These are phyloP conservation scores for Glaciozyma martinii DNA, from an alignment of 768 basidiomycete species.

Conservation along the genomic window DNA sequence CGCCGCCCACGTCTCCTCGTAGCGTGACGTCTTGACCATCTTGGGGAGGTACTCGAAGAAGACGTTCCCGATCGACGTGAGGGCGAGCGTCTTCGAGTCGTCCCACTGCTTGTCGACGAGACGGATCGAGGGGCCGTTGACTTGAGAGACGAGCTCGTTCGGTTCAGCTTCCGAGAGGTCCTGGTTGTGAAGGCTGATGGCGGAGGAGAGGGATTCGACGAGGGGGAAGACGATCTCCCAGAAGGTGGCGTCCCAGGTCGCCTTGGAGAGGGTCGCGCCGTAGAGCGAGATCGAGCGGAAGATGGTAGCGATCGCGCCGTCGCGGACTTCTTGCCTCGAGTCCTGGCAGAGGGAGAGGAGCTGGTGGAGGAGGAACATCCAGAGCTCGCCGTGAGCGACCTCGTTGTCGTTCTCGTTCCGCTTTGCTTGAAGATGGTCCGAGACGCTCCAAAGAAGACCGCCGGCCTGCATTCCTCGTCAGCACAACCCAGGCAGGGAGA, in stretches of 20 bases:
- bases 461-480: constrained; percentile 47
- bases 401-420: constrained; percentile 48
- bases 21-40: constrained; percentile 63
- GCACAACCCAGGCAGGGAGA: too few species aligned
- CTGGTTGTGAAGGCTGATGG: constrained; percentile 46
- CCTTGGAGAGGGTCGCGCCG: constrained; percentile 68
- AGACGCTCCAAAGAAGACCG: constrained; percentile 88
- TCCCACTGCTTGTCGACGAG: constrained; percentile 55
- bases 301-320: constrained; percentile 88
- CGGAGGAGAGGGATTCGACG: constrained; percentile 49
- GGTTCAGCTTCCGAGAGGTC: constrained; percentile 38
- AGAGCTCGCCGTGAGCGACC: constrained; percentile 71
- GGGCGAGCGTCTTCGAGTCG: constrained; percentile 75
- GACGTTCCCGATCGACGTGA: constrained; percentile 74
- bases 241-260: constrained; percentile 84
- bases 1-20: constrained; percentile 60
- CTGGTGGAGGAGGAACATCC: constrained; percentile 83
- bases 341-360: constrained; percentile 76
- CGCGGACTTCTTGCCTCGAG: constrained; percentile 72
- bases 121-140: constrained; percentile 19
- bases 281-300: constrained; percentile 92
- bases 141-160: constrained; percentile 22
- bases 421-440: constrained; percentile 84
- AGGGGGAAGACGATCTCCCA: constrained; percentile 86
- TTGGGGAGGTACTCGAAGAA: constrained; percentile 71